Evolutionary conservation across 495 filamentous ascomycete species (phyloP).

Genomic region (Xylaria castorea): DNA sequence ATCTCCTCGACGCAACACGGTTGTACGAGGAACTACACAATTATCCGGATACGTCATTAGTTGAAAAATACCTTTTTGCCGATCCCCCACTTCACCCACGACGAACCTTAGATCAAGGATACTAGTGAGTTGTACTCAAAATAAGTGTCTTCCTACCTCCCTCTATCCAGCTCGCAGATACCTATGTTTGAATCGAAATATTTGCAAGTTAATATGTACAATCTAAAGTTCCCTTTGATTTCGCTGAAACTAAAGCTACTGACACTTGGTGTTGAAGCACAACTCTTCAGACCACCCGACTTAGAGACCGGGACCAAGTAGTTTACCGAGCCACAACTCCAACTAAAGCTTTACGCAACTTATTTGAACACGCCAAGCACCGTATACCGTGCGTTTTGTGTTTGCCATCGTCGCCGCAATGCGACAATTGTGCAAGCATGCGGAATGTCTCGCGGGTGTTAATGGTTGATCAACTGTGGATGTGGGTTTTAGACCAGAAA

Average conservation of each 20-base stretch:
- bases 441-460: constrained; percentile 63
- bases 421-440: constrained; percentile 30
- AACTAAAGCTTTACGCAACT: constrained; percentile 34
- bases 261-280: constrained; percentile 36
- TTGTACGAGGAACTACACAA: constrained; percentile 39
- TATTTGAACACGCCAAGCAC: not conserved
- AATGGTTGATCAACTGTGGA: constrained; percentile 75
- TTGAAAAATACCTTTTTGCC: constrained; percentile 62
- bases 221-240: not conserved
- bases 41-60: constrained; percentile 62
- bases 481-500: constrained; percentile 67
- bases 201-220: no score
- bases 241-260: not conserved
- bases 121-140: constrained; percentile 45
- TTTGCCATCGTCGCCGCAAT: not conserved
- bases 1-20: constrained; percentile 32
- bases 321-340: constrained; percentile 58
- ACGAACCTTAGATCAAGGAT: constrained; percentile 70
- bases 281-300: constrained; percentile 62
- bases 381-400: not conserved
- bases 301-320: constrained; percentile 69
- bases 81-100: constrained; percentile 67
- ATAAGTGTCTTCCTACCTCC: not conserved
- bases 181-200: not conserved
- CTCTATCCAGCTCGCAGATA: not conserved